phyloP scores from a whole-genome alignment of 2,329 filamentous ascomycete genomes.

The Onygena corvina region DNA sequence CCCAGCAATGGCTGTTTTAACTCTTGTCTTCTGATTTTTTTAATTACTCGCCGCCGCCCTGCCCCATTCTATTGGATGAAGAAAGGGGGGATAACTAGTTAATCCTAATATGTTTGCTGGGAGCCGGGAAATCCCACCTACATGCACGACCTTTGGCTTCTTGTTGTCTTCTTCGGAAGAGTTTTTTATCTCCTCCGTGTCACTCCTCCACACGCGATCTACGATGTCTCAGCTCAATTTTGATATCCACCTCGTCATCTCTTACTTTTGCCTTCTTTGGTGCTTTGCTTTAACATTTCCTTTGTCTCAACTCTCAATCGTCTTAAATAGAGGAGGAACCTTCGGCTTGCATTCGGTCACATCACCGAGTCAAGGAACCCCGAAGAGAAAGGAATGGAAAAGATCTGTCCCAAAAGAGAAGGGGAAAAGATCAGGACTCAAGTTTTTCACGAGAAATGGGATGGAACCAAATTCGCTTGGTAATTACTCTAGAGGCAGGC shows the following conservation, averaged over 20 bases:
- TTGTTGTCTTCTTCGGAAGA: not conserved
- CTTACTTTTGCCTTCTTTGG: not conserved
- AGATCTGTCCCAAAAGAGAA: not conserved
- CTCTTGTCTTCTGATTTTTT: not conserved
- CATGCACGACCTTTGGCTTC: not conserved
- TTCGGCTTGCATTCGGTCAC: not conserved
- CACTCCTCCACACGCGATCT: not conserved
- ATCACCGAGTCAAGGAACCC: not conserved
- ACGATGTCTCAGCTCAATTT: constrained; percentile 1
- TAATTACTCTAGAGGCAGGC: constrained; percentile 6
- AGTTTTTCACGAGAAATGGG: constrained; percentile 6
- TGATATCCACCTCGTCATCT: constrained; percentile 3
- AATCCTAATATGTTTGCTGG: constrained; percentile 5
- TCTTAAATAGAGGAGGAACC: constrained; percentile 4
- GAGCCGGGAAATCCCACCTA: not conserved
- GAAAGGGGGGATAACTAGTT: constrained; percentile 2
- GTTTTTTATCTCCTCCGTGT: not conserved
- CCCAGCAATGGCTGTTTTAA: constrained; percentile 2
- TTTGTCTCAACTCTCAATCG: constrained; percentile 3
- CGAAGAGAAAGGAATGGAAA: not conserved
- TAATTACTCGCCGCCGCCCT: constrained; percentile 1
- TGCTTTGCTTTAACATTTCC: not conserved
- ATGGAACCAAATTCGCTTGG: constrained; percentile 4
- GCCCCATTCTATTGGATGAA: constrained; percentile 2
- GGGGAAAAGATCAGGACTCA: constrained; percentile 3